phyloP scores from a whole-genome alignment of 1,284 basidiomycete genomes.

The Dichomitus squalens region DNA sequence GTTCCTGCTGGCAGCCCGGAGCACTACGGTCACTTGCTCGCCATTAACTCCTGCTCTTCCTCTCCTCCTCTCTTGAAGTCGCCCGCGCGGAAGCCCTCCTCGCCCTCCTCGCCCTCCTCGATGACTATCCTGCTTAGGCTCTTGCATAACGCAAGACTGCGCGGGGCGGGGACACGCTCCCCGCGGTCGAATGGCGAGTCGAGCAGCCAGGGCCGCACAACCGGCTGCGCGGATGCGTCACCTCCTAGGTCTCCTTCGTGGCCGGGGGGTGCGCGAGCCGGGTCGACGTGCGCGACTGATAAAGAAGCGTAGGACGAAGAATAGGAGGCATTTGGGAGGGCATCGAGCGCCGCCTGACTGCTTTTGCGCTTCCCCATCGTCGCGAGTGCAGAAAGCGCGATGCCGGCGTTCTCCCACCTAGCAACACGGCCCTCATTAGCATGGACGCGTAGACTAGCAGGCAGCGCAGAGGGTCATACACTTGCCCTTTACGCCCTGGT shows the following conservation, averaged over 20 bases:
- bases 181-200: conserved; percentile 27
- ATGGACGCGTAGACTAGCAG: conserved; percentile 9
- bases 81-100: background rate
- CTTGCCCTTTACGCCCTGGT: conserved; percentile 29
- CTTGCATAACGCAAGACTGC: background rate
- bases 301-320: conserved; percentile 41
- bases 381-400: background rate
- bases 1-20: conserved; percentile 19
- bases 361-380: conserved; percentile 29
- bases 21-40: conserved; percentile 17
- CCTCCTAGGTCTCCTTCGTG: background rate
- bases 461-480: conserved; percentile 33
- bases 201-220: conserved; percentile 31
- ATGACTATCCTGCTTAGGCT: conserved; percentile 1
- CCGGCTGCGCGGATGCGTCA: conserved; percentile 11
- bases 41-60: conserved; percentile 23
- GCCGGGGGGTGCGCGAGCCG: too few species aligned
- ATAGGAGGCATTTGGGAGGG: conserved; percentile 40
- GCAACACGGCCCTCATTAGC: background rate
- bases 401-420: conserved; percentile 6
- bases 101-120: conserved; percentile 10
- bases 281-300: conserved; percentile 2
- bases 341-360: conserved; percentile 27
- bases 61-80: conserved; percentile 1
- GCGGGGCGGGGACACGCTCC: conserved; percentile 18